phyloP scores from a whole-genome alignment of 2,329 filamentous ascomycete genomes.

The Didymella keratinophila region DNA sequence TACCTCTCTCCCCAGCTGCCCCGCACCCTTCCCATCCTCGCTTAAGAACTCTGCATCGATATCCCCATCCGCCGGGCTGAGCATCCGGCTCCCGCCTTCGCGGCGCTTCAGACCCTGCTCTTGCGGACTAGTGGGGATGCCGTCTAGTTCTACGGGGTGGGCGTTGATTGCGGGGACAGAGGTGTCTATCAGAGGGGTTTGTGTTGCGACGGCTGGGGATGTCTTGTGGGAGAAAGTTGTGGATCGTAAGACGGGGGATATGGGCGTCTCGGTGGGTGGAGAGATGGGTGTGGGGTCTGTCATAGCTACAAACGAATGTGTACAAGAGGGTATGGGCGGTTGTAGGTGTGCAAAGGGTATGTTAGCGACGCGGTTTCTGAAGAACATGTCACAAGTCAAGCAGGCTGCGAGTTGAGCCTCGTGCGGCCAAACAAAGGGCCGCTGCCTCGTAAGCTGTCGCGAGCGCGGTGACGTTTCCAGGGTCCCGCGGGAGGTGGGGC shows the following conservation, averaged over 20 bases:
- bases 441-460: constrained; percentile 27
- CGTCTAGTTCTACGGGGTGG: constrained; percentile 56
- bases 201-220: constrained; percentile 29
- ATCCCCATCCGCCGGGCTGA: constrained; percentile 39
- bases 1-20: constrained; percentile 38
- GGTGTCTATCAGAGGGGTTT: constrained; percentile 49
- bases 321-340: no score
- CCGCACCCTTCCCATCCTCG: constrained; percentile 28
- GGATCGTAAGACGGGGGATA: constrained; percentile 34
- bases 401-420: not conserved
- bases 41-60: constrained; percentile 43
- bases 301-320: constrained; percentile 10
- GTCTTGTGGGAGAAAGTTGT: constrained; percentile 42
- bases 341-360: no score
- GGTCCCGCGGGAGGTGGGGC: constrained; percentile 28
- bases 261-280: constrained; percentile 28
- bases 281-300: constrained; percentile 25
- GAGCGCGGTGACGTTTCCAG: constrained; percentile 26
- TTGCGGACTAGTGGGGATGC: constrained; percentile 33
- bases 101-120: constrained; percentile 39
- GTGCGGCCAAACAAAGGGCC: constrained; percentile 24
- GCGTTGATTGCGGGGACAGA: constrained; percentile 53
- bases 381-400: not conserved
- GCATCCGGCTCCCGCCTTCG: constrained; percentile 18
- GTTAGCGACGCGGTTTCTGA: not conserved